Evolutionary conservation across 2,329 filamentous ascomycete species (phyloP).

Genomic region (Pyrenochaeta sp.): DNA sequence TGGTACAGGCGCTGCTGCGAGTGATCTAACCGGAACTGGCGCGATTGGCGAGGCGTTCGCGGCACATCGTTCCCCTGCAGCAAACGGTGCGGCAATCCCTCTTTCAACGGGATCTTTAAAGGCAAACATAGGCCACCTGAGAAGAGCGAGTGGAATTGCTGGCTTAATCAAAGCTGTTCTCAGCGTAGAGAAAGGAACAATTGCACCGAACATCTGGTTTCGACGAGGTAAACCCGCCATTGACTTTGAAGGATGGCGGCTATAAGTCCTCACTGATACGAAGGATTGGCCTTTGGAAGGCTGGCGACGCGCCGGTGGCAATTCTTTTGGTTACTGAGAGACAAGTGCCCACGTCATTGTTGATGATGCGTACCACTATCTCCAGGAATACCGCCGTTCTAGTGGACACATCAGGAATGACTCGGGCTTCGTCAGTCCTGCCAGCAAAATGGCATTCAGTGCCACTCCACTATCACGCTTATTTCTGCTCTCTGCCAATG

Average conservation of each 20-base stretch:
- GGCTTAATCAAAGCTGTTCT: conserved; percentile 31
- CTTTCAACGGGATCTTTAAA: conserved; percentile 11
- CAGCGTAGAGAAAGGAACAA: conserved; percentile 43
- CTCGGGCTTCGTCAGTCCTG: background rate
- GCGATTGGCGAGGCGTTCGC: conserved; percentile 21
- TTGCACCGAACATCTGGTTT: conserved; percentile 15
- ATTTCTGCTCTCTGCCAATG: background rate
- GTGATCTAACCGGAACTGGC: conserved; percentile 32
- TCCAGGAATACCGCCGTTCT: background rate
- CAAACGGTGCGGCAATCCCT: conserved; percentile 18
- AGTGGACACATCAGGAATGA: background rate
- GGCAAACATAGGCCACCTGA: conserved; percentile 40
- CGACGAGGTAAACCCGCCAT: conserved; percentile 36
- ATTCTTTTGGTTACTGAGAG: conserved; percentile 32
- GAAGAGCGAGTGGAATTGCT: conserved; percentile 24
- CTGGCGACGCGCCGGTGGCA: conserved; percentile 16
- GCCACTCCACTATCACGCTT: background rate
- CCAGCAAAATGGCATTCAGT: too few relatives aligned
- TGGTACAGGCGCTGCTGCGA: conserved; percentile 62
- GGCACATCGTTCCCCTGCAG: too few relatives aligned
- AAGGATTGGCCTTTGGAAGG: conserved; percentile 15
- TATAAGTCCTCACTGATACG: conserved; percentile 15
- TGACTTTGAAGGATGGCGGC: conserved; percentile 8
- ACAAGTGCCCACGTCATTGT: conserved; percentile 28
- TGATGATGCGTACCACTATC: conserved; percentile 16